Base-by-base conservation (phyloP, 73 alveolate genomes). In the Loxodes magnus region DNA sequence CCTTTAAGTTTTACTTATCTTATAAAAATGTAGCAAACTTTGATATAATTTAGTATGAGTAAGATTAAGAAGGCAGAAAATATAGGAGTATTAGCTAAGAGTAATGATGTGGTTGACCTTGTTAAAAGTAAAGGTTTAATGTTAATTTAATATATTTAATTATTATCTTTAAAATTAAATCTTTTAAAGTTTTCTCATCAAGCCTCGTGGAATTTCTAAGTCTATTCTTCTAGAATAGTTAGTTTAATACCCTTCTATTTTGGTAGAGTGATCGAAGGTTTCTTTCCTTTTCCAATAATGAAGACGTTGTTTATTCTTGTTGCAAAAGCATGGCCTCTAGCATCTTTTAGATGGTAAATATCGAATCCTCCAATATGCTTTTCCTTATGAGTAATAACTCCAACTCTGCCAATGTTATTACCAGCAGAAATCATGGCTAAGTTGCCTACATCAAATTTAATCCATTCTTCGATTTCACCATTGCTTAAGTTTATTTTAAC, bases 311-410 rank as follows among this genome's bases (percentile, higher is more conserved):
- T 71, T 49, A 83, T 61, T 69, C 98, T 81, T 51, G 99, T 93
- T 50, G 94, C 82, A 89, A 90, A 93, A 41, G 51, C 58, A 72
- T 87, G 84, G 6, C 98, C 99, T 16, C 51, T 55, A 17, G 93
- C 79, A 63, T 93, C 99, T 80, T 79, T 68, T 17, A 64, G 71
- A 79, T 81, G 96, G 62, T 79, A 88, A 56, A 92, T 92, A 62
- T 89, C 96, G 81, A 88, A 92, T 51, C 92, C 70, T 15, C 96
- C 95, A 6, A 82, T 93, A 55, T 92, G 99, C 85, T 77, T 90
- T 73, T 93, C 99, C 43, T 79, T 66, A 60, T 85, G 89, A 30
- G 71, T 71, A 74, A 93, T 80, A 56, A 59, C 62, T 23, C 99
- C 98, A 43, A 88, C 95, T 57, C 98, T 83, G 20, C 98, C 98